Base-by-base conservation (phyloP, 495 filamentous ascomycete genomes). In the Trichoderma parareesei region DNA sequence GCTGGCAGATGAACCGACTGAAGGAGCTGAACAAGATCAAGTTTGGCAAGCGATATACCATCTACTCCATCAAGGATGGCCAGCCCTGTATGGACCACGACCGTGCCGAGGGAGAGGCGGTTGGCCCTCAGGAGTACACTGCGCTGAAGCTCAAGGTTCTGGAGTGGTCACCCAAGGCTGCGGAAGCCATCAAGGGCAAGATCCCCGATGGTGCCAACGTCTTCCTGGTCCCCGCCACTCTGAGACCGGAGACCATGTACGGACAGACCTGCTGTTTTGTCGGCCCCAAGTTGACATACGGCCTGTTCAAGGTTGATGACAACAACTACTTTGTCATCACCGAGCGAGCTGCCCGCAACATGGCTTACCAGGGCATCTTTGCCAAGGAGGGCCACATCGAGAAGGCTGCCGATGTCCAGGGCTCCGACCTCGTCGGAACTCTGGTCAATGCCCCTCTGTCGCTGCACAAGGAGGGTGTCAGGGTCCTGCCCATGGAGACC, bases 1-100 rank as follows among this genome's bases (percentile, higher is more conserved):
- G 91, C 69, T 98, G 93, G 93, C 93, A 98, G 78, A 98, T 97
- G 92, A 92, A 90, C 73, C 88, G 89, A 65, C 83, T 98, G 18
- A 88, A 87, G 74, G 89, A 96, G 73, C 82, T 96, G 60, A 83
- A 89, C 62, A 98, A 97, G 81, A 95, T 98, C 69, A 86, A 89
- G 80, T 98, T 93, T 73, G 93, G 92, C 60, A 93, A 90, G 78
- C 84, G 94, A 46, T 97, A 97, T 73, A 97, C 93, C 2, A 86
- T 98, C 67, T 97, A 97, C 81, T 91, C 88, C 16, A 93, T 94
- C 65, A 97, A 97, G 77, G 94, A 98, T 71, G 93, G 93, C 61
- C 94, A 98, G 73, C 90, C 94, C 14, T 98, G 94, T 78, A 91
- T 98, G 88, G 94, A 97, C 75, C 94, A 98, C 76, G 94, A 98